Conservation (phyloP, 768 basidiomycete genomes). For the Scleroderma citrinum region DNA sequence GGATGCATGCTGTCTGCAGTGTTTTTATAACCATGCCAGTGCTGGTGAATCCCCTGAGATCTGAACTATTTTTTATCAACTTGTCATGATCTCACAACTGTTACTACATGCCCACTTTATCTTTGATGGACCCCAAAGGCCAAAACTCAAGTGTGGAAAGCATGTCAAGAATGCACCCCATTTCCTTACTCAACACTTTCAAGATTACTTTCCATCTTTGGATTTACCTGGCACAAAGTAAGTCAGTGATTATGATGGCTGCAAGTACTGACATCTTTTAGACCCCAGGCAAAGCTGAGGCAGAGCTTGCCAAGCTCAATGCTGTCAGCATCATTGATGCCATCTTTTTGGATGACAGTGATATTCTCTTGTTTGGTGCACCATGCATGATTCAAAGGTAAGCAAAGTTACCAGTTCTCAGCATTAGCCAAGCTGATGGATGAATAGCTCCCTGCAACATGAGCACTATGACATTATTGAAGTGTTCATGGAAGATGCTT, state of each 20-base stretch:
- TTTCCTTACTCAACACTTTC: conserved; percentile 16
- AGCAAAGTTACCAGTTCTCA: not conserved
- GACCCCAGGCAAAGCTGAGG: conserved; percentile 3
- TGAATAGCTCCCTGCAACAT: not conserved
- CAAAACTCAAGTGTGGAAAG: conserved; percentile 36
- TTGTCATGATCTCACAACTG: not conserved
- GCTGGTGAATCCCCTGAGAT: not conserved
- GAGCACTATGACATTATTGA: not conserved
- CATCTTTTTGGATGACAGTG: not conserved
- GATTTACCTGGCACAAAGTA: conserved; percentile 27
- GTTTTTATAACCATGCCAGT: not conserved
- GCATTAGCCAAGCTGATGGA: not conserved
- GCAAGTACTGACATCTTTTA: not conserved
- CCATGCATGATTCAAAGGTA: not conserved
- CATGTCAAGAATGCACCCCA: conserved; percentile 23
- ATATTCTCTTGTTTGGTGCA: conserved; percentile 2
- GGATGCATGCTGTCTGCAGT: too few relatives aligned
- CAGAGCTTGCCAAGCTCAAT: not conserved
- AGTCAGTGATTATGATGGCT: not conserved
- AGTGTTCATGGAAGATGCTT: not conserved
- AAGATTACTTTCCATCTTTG: conserved; percentile 7
- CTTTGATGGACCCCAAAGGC: conserved; percentile 44
- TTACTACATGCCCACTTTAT: conserved; percentile 28
- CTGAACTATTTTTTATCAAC: not conserved
- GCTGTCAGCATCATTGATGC: not conserved